A percentile compares a stretch with the other conserved stretches of the same genome.
Evolutionary conservation across 768 basidiomycete genomes (phyloP).

Genomic region (Pleurotus ostreatus): DNA sequence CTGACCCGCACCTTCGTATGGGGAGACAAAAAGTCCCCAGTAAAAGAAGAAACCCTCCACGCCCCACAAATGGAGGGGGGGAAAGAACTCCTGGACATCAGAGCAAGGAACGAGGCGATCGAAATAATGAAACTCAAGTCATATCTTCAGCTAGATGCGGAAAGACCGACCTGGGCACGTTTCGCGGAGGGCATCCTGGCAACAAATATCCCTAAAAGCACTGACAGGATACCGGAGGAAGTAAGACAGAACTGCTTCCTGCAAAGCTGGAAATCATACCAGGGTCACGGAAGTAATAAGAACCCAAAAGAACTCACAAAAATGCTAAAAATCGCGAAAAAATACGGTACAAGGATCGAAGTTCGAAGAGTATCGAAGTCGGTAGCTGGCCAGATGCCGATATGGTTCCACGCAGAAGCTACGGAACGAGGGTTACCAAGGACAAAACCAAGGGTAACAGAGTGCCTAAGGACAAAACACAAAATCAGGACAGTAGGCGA

Average conservation of each 20-base stretch:
- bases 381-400: neutral
- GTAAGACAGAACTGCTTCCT: neutral
- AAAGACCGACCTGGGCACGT: neutral
- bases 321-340: slow-evolving; percentile 5
- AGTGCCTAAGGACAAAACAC: slow-evolving; percentile 5
- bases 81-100: slow-evolving; percentile 6
- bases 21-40: slow-evolving; percentile 11
- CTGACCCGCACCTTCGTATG: slow-evolving; percentile 24
- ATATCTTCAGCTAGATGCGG: slow-evolving; percentile 3
- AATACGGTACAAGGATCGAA: slow-evolving; percentile 4
- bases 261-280: neutral
- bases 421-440: neutral
- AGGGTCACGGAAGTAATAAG: neutral
- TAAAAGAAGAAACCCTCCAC: slow-evolving; percentile 16
- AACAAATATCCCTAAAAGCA: neutral
- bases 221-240: neutral
- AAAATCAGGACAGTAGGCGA: neutral
- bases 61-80: slow-evolving; percentile 19
- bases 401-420: neutral
- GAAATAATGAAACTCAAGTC: slow-evolving; percentile 11
- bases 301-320: neutral
- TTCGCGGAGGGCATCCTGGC: neutral
- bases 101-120: slow-evolving; percentile 12
- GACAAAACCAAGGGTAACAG: too few relatives aligned
- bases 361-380: neutral